These are phyloP conservation scores for Alternaria sp. DNA, from an alignment of 2,329 filamentous ascomycete species.

Conservation along the genomic window DNA sequence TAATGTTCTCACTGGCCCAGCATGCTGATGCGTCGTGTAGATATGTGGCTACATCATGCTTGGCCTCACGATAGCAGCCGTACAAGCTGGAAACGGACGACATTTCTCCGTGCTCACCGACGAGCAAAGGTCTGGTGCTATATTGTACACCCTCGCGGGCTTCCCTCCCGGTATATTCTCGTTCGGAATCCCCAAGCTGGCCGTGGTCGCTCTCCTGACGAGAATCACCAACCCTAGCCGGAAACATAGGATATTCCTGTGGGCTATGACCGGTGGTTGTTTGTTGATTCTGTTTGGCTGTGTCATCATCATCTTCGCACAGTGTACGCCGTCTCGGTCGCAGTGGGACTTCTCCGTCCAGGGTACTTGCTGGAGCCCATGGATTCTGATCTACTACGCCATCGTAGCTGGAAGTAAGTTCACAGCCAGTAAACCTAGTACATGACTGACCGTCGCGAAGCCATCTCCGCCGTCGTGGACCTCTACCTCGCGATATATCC, in stretches of 20 bases:
- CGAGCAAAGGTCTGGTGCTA: not conserved
- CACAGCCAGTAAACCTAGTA: not conserved
- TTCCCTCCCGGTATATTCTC: not conserved
- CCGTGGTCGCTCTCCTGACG: not conserved
- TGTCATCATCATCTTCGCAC: not conserved
- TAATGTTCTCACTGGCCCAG: not conserved
- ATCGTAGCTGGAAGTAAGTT: not conserved
- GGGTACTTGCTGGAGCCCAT: constrained; percentile 1
- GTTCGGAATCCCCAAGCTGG: not conserved
- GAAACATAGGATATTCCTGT: not conserved
- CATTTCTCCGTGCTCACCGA: not conserved
- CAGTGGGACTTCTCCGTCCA: not conserved
- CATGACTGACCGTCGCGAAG: not conserved
- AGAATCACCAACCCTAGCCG: not conserved
- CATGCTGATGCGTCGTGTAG: not conserved
- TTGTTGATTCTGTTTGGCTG: not conserved
- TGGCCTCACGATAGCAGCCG: not conserved
- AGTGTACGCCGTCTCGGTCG: not conserved
- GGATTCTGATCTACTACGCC: not conserved
- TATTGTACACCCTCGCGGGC: not conserved
- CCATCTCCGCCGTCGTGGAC: not conserved
- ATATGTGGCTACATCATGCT: not conserved
- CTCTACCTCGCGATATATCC: constrained; percentile 1
- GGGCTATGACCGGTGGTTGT: not conserved
- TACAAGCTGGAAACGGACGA: not conserved